These are phyloP conservation scores for Fragilaria crotonensis DNA, from an alignment of 108 stramenopile species.

Conservation along the genomic window DNA sequence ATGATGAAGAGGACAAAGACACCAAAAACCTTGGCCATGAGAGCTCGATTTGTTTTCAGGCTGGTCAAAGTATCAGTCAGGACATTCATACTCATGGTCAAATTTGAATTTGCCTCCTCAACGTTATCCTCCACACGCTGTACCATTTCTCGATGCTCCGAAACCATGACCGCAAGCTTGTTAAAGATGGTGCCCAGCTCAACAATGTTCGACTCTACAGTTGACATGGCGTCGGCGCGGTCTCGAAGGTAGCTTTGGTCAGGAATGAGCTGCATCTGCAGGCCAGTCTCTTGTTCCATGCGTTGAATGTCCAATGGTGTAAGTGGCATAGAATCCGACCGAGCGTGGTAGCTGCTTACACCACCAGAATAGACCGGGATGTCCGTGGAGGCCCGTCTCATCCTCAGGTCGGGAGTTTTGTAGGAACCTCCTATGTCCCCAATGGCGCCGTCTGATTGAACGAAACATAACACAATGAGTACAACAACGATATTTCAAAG, in stretches of 20 bases:
- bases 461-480: background rate
- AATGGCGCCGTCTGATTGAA: constrained; percentile 7
- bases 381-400: background rate
- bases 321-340: constrained; percentile 31
- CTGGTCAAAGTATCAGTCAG: constrained; percentile 75
- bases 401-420: constrained; percentile 3
- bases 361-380: constrained; percentile 6
- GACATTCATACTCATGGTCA: constrained; percentile 61
- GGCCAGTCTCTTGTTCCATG: constrained; percentile 74
- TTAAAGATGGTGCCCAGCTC: constrained; percentile 85
- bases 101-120: constrained; percentile 74
- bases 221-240: constrained; percentile 81
- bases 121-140: constrained; percentile 88
- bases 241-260: constrained; percentile 76
- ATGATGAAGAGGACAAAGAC: constrained; percentile 78
- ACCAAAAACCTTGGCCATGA: constrained; percentile 63
- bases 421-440: constrained; percentile 2
- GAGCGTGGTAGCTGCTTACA: constrained; percentile 9
- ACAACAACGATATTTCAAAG: background rate
- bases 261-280: constrained; percentile 76
- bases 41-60: constrained; percentile 59
- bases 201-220: constrained; percentile 78
- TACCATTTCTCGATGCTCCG: constrained; percentile 84
- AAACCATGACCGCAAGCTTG: constrained; percentile 82
- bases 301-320: constrained; percentile 82